Percentiles rank a stretch among this genome's conserved stretches.
These are phyloP conservation scores for Malassezia slooffiae DNA, from an alignment of 1,284 basidiomycete species.

Conservation along the genomic window DNA sequence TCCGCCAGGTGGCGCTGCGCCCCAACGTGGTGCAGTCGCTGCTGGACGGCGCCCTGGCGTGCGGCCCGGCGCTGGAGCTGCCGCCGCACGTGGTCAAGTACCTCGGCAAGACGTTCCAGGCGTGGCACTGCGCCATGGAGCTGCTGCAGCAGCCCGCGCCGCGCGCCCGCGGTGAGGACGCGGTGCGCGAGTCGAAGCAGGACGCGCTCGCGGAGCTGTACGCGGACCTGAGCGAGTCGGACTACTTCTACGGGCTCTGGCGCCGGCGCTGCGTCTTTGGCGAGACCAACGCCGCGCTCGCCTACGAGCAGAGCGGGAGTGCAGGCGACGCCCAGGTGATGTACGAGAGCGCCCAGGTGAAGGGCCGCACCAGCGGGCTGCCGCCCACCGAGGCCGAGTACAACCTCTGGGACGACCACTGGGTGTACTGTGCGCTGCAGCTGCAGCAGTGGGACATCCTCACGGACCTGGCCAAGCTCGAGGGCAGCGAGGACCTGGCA, in stretches of 20 bases:
- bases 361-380: conserved; percentile 68
- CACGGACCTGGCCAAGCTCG: conserved; percentile 63
- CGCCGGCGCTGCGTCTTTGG: conserved; percentile 72
- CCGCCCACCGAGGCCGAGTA: conserved; percentile 93
- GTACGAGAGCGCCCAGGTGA: conserved; percentile 83
- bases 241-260: conserved; percentile 96
- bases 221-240: conserved; percentile 88
- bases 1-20: conserved; percentile 75
- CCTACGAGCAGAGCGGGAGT: conserved; percentile 93
- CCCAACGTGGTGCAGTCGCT: conserved; percentile 91
- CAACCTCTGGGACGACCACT: conserved; percentile 98
- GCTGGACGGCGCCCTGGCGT: conserved; percentile 70
- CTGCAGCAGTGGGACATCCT: conserved; percentile 93
- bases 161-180: conserved; percentile 60
- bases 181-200: conserved; percentile 69
- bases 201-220: conserved; percentile 91
- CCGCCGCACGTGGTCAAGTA: conserved; percentile 95
- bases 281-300: conserved; percentile 84
- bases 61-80: conserved; percentile 71
- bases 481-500: conserved; percentile 81
- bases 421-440: conserved; percentile 91
- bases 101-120: conserved; percentile 86
- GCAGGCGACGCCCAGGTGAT: conserved; percentile 83
- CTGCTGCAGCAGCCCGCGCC: conserved; percentile 68
- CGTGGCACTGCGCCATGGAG: conserved; percentile 85